Evolutionary conservation across 768 basidiomycete species (phyloP).

Genomic region (Boletellus ananas): DNA sequence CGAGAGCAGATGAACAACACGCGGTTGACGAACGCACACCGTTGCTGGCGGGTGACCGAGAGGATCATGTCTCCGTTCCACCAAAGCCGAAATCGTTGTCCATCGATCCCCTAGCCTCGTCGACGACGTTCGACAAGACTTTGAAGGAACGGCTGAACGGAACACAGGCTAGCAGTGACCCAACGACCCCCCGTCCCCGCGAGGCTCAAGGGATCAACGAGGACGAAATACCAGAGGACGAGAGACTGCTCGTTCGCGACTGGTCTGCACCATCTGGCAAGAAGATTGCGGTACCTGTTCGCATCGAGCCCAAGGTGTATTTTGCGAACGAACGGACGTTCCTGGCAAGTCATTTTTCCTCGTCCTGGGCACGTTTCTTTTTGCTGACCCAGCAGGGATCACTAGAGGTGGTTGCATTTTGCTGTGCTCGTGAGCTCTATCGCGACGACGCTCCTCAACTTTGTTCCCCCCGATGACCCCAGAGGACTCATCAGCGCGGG

Average conservation of each 20-base stretch:
- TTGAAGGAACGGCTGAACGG: constrained; percentile 61
- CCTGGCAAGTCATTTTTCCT: constrained; percentile 55
- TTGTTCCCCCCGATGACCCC: constrained; percentile 66
- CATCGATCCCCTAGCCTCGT: constrained; percentile 85
- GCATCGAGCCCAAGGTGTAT: constrained; percentile 97
- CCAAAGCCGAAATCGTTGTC: constrained; percentile 39
- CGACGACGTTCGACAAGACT: constrained; percentile 79
- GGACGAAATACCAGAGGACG: constrained; percentile 38
- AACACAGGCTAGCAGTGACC: constrained; percentile 26
- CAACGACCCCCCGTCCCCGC: constrained; percentile 6
- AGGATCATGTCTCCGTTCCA: constrained; percentile 17
- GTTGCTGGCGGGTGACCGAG: constrained; percentile 31
- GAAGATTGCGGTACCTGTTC: constrained; percentile 88
- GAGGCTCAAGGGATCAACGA: constrained; percentile 36
- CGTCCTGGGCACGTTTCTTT: neutral
- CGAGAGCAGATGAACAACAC: constrained; percentile 26
- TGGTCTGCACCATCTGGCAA: constrained; percentile 85
- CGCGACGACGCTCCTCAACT: constrained; percentile 87
- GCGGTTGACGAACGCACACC: constrained; percentile 35
- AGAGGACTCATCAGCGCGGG: constrained; percentile 82
- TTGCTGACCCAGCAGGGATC: constrained; percentile 1
- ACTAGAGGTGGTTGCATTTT: constrained; percentile 88
- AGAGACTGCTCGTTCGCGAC: constrained; percentile 58
- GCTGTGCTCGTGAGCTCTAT: constrained; percentile 86
- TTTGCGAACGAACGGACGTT: constrained; percentile 96